Base-by-base conservation (phyloP, 345 rosid genomes). In the Populus simonii region DNA sequence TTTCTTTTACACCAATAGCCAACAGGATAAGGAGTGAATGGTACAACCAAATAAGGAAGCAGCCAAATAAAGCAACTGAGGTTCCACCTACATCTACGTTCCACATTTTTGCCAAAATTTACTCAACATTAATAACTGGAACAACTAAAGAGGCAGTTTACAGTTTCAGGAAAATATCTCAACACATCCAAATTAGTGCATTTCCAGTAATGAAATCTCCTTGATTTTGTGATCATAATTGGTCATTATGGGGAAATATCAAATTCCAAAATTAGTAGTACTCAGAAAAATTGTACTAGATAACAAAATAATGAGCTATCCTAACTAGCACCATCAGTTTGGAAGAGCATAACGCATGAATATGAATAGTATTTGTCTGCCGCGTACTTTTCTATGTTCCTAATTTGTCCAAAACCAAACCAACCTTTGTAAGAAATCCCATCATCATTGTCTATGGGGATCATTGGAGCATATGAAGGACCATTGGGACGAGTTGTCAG, bases 391-490 rank as follows among this genome's bases (percentile, higher is more conserved):
- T 38, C 23, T 43, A 13, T 45, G 12, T 63, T 23, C 12, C 66
- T 63, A 49, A 31, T 76, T 38, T 72, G 36, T 72, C 51, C 17
- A 45, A 38, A 25, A 80, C 66, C 67, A 25, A 43, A 84, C 84
- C 62, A 79, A 93, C 96, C 96, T 90, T 86, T 83, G 75, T 31
- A 88, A 25, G 98, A 83, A 77, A 93, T 84, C 74, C 93, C 96
- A 83, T 93, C 96, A 81, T 93, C 96, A 36, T 79, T 82, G 77
- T 93, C 96, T 77, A 88, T 38, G 51, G 90, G 87, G 73, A 90
- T 80, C 83, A 89, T 79, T 75, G 86, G 88, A 78, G 88, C 85
- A 80, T 87, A 90, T 1, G 94, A 66, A 57, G 92, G 94, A 81
- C 94, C 96, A 80, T 86, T 90, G 8, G 89, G 82, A 77, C 89